phyloP scores from a whole-genome alignment of 1,284 basidiomycete genomes.

The Tremellales sp. region DNA sequence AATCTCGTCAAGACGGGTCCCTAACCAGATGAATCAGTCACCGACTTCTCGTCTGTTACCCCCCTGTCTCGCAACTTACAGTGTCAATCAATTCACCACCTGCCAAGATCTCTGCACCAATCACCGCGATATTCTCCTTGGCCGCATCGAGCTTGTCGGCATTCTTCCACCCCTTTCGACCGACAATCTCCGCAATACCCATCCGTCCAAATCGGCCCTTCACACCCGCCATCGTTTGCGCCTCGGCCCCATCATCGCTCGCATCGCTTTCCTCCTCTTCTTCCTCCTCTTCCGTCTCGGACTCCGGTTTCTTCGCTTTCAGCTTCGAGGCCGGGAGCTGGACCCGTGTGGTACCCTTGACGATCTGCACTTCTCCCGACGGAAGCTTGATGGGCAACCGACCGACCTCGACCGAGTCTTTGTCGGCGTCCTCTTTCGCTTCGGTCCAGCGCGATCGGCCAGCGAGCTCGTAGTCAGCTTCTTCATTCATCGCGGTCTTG shows the following conservation, averaged over 20 bases:
- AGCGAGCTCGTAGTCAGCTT: conserved; percentile 41
- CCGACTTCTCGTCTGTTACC: conserved; percentile 57
- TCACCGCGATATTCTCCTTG: conserved; percentile 81
- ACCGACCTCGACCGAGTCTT: conserved; percentile 53
- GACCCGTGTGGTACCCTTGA: conserved; percentile 47
- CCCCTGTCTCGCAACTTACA: conserved; percentile 50
- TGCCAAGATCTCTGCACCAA: conserved; percentile 83
- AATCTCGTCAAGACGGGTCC: conserved; percentile 79
- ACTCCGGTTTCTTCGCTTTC: conserved; percentile 47
- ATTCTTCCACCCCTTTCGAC: conserved; percentile 56
- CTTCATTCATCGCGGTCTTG: conserved; percentile 25
- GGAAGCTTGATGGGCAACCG: conserved; percentile 81
- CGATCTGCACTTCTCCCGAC: conserved; percentile 63
- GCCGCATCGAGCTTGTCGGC: conserved; percentile 67
- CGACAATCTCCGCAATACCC: conserved; percentile 70
- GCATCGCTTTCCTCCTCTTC: conserved; percentile 51
- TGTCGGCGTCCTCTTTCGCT: conserved; percentile 23
- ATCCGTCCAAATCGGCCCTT: conserved; percentile 67
- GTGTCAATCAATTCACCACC: conserved; percentile 56
- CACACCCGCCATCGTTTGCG: conserved; percentile 36
- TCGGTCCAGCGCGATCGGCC: conserved; percentile 31
- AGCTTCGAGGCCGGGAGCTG: conserved; percentile 48
- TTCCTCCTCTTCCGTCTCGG: conserved; percentile 49
- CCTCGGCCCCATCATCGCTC: conserved; percentile 51
- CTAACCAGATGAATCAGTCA: conserved; percentile 51